phyloP scores from a whole-genome alignment of 768 basidiomycete species.

The Serendipita sp. region DNA sequence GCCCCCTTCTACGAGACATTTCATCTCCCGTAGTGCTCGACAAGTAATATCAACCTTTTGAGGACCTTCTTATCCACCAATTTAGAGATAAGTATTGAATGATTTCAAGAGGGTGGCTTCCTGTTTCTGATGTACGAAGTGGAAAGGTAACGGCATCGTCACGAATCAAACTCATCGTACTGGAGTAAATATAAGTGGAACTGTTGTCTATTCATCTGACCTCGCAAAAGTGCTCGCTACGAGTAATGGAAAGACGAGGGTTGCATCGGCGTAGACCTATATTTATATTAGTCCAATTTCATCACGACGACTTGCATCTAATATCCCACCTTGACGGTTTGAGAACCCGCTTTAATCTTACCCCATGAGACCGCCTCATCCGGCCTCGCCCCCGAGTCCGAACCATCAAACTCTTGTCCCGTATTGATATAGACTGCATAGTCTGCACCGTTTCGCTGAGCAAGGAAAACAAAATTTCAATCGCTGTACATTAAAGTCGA shows the following conservation, averaged over 20 bases:
- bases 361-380: conserved; percentile 99
- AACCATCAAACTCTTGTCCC: conserved; percentile 97
- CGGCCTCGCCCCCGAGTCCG: conserved; percentile 89
- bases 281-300: conserved; percentile 5
- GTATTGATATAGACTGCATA: conserved; percentile 97
- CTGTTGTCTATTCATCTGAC: too few species aligned
- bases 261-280: conserved; percentile 86
- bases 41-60: too few species aligned
- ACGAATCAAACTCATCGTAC: too few species aligned
- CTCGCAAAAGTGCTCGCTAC: conserved; percentile 85
- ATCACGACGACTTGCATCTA: background rate
- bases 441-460: conserved; percentile 91
- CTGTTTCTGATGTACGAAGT: too few species aligned
- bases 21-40: too few species aligned
- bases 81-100: too few species aligned
- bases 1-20: too few species aligned
- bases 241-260: conserved; percentile 84
- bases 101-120: too few species aligned
- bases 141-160: too few species aligned
- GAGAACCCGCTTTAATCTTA: conserved; percentile 76
- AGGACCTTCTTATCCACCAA: too few species aligned
- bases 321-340: conserved; percentile 54
- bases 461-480: conserved; percentile 1
- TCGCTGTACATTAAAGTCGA: background rate
- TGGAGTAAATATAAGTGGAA: too few species aligned